Percentiles rank a stretch among this genome's conserved stretches.
phyloP scores from a whole-genome alignment of 371 early-diverging fungal species.

The Mucor ambiguus region DNA sequence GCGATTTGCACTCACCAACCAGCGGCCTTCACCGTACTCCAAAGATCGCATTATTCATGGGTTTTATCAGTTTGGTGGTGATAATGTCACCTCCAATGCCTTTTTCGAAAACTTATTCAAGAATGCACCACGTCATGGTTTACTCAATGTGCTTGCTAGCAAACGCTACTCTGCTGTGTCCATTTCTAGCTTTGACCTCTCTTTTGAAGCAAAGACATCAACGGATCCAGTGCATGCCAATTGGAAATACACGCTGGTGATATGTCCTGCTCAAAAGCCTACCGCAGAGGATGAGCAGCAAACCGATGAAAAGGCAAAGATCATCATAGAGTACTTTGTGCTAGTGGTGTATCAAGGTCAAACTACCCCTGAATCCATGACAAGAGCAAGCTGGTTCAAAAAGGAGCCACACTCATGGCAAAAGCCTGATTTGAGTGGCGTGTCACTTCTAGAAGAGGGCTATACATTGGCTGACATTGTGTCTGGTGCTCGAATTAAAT shows the following conservation, averaged over 20 bases:
- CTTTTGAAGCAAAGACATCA: constrained; percentile 14
- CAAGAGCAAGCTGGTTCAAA: constrained; percentile 23
- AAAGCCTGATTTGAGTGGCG: constrained; percentile 4
- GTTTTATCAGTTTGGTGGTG: constrained; percentile 46
- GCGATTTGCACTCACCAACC: constrained; percentile 58
- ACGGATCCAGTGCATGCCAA: constrained; percentile 4
- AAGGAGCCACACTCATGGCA: not conserved
- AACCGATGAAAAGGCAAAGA: not conserved
- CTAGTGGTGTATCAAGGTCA: constrained; percentile 36
- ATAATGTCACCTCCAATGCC: constrained; percentile 28
- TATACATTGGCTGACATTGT: constrained; percentile 37
- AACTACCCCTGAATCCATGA: constrained; percentile 22
- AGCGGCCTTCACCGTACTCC: constrained; percentile 63
- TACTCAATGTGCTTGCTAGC: constrained; percentile 28
- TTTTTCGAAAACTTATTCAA: constrained; percentile 74
- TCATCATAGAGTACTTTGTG: constrained; percentile 41
- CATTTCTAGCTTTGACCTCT: constrained; percentile 35
- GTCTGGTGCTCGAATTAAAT: constrained; percentile 29
- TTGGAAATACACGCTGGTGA: constrained; percentile 42
- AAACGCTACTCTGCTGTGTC: constrained; percentile 28
- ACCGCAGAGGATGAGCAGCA: not conserved
- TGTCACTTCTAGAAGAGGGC: constrained; percentile 28
- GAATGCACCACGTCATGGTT: constrained; percentile 71
- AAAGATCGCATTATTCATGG: constrained; percentile 63
- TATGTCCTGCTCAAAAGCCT: constrained; percentile 23